A percentile compares a stretch with the other conserved stretches of the same genome.
These are phyloP conservation scores for Cicer chorassanicum DNA, from an alignment of 306 rosid genomes.

Conservation along the genomic window DNA sequence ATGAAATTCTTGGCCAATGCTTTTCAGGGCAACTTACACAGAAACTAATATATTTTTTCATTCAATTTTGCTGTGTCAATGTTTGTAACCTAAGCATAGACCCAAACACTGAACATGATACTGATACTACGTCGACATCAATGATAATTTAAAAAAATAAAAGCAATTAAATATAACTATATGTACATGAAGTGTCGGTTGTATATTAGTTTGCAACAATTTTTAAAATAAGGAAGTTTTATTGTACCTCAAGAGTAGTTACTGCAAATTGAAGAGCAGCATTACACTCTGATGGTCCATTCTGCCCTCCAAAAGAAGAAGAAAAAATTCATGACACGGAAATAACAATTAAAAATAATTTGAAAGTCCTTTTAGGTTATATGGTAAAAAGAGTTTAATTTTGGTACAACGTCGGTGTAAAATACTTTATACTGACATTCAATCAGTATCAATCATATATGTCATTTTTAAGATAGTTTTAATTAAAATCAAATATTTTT, in stretches of 20 bases:
- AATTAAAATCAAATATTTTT: no score
- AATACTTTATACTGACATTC: no score
- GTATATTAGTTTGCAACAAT: no score
- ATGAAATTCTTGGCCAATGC: constrained; percentile 27
- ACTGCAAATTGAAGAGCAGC: constrained; percentile 97
- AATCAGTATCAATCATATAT: no score
- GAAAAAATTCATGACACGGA: neutral
- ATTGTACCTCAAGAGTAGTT: constrained; percentile 64
- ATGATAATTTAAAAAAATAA: no score
- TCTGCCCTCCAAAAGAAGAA: constrained; percentile 49
- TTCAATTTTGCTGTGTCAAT: neutral
- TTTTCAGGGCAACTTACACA: neutral
- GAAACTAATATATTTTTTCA: constrained; percentile 15
- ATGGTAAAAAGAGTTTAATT: neutral
- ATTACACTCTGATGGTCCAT: constrained; percentile 87
- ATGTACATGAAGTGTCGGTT: no score
- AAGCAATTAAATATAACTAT: no score
- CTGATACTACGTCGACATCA: no score
- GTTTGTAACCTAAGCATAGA: no score
- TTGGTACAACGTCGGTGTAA: no score
- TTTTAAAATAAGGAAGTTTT: constrained; percentile 3
- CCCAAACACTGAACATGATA: no score
- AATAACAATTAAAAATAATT: neutral
- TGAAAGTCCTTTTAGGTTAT: neutral
- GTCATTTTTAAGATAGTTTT: no score